Base-by-base conservation (phyloP, 2,329 filamentous ascomycete species). In the Calonectria hawksworthii region DNA sequence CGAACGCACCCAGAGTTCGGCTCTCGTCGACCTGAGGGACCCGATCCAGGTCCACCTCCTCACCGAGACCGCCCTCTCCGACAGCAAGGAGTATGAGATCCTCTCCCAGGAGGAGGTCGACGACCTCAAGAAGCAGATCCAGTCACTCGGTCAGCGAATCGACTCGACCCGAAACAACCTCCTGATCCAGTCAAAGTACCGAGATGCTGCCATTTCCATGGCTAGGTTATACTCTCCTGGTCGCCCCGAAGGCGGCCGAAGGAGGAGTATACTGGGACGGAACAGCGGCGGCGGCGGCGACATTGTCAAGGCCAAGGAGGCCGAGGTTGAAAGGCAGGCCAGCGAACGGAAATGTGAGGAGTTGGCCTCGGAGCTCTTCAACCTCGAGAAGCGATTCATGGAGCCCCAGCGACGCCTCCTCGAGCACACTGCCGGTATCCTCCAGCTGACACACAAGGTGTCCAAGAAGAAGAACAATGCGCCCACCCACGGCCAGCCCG, bases 91-190 rank as follows among this genome's bases (percentile, higher is more conserved):
- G 80, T 99, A 93, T 84, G 93, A 96, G 82, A 93, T 99, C 30
- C 84, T 99, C 75, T 95, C 96, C 0, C 94, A 96, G 79, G 96
- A 98, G 83, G 96, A 99, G 85, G 94, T 98, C 36, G 97, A 99
- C 78, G 90, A 92, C 61, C 86, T 99, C 80, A 99, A 99, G 89
- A 98, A 96, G 84, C 95, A 98, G 87, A 91, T 93, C 76, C 91
- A 92, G 73, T 88, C 92, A 44, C 86, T 99, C 65, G 89, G 90
- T 32, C 91, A 93, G 82, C 93, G 95, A n/a, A 93, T 98, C 78
- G 94, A 96, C 76, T 93, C 95, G 47, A 93, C 95, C 26, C 92
- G 93, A 78, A 92, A 95, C 74, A 98, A 96, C 85, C 89, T 99
- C 47, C 93, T 93, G 38, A 92, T 99, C 59, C 97, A 99, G 84